Evolutionary conservation across 192 early-diverging fungal genomes (phyloP).

Genomic region (Backusella psychrophila): DNA sequence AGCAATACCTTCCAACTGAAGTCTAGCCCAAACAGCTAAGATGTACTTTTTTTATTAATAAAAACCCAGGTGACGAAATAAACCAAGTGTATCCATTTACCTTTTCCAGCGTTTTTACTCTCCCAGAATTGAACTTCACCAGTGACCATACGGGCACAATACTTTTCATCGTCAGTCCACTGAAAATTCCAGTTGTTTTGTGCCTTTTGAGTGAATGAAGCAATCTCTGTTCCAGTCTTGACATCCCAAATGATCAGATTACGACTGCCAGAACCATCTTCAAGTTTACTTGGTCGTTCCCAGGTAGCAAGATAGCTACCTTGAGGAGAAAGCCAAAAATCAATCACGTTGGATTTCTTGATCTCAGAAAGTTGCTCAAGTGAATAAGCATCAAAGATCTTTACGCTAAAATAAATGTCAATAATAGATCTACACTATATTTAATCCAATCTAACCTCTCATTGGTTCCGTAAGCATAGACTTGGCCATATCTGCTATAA

Average conservation of each 20-base stretch:
- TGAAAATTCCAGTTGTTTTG: conserved; percentile 82
- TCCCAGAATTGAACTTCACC: conserved; percentile 89
- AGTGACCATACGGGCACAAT: conserved; percentile 81
- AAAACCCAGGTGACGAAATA: too few species aligned
- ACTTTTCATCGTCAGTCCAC: conserved; percentile 91
- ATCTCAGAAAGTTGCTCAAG: conserved; percentile 64
- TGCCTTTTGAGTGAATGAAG: conserved; percentile 79
- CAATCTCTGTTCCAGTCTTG: conserved; percentile 62
- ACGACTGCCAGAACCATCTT: conserved; percentile 62
- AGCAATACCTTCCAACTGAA: conserved; percentile 75
- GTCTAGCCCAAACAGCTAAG: conserved; percentile 43
- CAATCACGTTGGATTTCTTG: conserved; percentile 64
- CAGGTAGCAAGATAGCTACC: conserved; percentile 90
- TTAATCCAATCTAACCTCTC: conserved; percentile 45
- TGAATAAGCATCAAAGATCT: conserved; percentile 69
- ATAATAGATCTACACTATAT: neutral
- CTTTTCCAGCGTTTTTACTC: conserved; percentile 57
- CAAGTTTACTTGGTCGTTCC: conserved; percentile 76
- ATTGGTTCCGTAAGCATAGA: conserved; percentile 63
- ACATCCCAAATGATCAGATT: conserved; percentile 86
- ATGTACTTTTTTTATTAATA: neutral
- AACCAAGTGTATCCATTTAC: conserved; percentile 1
- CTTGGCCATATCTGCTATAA: conserved; percentile 74
- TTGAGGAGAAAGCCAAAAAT: conserved; percentile 89
- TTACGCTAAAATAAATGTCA: conserved; percentile 47